These are phyloP conservation scores for Penicillium sclerotigenum DNA, from an alignment of 2,329 filamentous ascomycete genomes.

Conservation along the genomic window DNA sequence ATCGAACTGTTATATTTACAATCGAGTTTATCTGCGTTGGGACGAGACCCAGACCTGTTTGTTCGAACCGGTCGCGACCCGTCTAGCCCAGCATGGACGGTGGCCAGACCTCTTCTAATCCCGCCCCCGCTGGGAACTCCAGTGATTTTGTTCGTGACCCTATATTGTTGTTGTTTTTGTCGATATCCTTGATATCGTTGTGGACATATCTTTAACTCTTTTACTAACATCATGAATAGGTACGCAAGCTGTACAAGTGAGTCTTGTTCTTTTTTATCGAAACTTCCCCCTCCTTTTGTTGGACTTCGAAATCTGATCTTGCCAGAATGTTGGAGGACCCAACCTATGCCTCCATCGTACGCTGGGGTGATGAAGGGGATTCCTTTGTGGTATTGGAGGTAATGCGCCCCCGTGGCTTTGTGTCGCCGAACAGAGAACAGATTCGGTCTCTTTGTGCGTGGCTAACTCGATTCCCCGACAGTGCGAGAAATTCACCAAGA, in stretches of 20 bases:
- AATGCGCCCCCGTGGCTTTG: conserved; percentile 27
- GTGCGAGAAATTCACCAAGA: conserved; percentile 98
- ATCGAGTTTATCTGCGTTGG: conserved; percentile 1
- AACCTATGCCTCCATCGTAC: conserved; percentile 83
- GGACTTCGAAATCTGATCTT: conserved; percentile 14
- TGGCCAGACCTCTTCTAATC: conserved; percentile 41
- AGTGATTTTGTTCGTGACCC: conserved; percentile 82
- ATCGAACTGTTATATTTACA: conserved; percentile 8
- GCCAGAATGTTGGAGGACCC: conserved; percentile 92
- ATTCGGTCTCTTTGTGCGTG: conserved; percentile 3
- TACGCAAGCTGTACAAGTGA: conserved; percentile 98
- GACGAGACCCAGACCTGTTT: conserved; percentile 25
- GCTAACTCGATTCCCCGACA: conserved; percentile 42
- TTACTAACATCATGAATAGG: conserved; percentile 53
- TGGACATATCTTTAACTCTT: background rate
- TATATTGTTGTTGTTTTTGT: background rate
- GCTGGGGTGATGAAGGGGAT: conserved; percentile 92
- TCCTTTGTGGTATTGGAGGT: conserved; percentile 98
- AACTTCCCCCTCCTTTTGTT: background rate
- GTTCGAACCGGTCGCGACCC: conserved; percentile 41
- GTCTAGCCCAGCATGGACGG: conserved; percentile 46
- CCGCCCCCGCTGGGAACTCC: conserved; percentile 68
- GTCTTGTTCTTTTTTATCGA: conserved; percentile 61
- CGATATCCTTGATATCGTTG: no score
- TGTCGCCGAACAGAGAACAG: background rate